These are phyloP conservation scores for Alternaria ventricosa DNA, from an alignment of 2,329 filamentous ascomycete species.

Conservation along the genomic window DNA sequence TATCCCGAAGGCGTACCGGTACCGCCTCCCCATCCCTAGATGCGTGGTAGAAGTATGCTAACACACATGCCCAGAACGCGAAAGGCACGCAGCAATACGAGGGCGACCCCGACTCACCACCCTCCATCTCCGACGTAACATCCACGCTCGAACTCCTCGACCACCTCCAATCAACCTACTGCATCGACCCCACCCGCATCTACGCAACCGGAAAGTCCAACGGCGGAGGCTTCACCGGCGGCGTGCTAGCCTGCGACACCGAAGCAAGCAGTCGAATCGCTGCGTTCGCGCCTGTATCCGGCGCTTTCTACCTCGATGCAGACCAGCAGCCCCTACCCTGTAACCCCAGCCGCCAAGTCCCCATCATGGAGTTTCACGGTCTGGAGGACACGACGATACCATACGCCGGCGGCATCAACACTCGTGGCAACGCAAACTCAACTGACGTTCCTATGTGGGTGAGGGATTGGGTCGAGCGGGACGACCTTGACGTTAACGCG, in stretches of 20 bases:
- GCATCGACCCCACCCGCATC: slow-evolving; percentile 54
- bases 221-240: slow-evolving; percentile 60
- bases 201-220: slow-evolving; percentile 62
- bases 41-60: background rate
- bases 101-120: slow-evolving; percentile 50
- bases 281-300: slow-evolving; percentile 58
- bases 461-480: slow-evolving; percentile 48
- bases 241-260: slow-evolving; percentile 56
- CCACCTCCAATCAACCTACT: slow-evolving; percentile 51
- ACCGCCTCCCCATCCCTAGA: background rate
- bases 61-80: slow-evolving; percentile 7
- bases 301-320: slow-evolving; percentile 53
- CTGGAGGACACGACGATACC: slow-evolving; percentile 50
- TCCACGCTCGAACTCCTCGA: slow-evolving; percentile 55
- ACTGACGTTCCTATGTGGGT: slow-evolving; percentile 38
- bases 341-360: slow-evolving; percentile 40
- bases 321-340: slow-evolving; percentile 32
- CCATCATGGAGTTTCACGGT: slow-evolving; percentile 56
- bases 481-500: slow-evolving; percentile 34
- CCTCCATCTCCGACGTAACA: slow-evolving; percentile 51
- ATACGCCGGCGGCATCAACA: slow-evolving; percentile 47
- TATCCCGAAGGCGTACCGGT: slow-evolving; percentile 54
- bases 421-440: slow-evolving; percentile 25
- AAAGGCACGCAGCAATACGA: slow-evolving; percentile 47
- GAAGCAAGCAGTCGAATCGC: slow-evolving; percentile 53